These are phyloP conservation scores for Elaeis oleifera DNA, from an alignment of 202 grass and related monocot genomes.

Conservation along the genomic window DNA sequence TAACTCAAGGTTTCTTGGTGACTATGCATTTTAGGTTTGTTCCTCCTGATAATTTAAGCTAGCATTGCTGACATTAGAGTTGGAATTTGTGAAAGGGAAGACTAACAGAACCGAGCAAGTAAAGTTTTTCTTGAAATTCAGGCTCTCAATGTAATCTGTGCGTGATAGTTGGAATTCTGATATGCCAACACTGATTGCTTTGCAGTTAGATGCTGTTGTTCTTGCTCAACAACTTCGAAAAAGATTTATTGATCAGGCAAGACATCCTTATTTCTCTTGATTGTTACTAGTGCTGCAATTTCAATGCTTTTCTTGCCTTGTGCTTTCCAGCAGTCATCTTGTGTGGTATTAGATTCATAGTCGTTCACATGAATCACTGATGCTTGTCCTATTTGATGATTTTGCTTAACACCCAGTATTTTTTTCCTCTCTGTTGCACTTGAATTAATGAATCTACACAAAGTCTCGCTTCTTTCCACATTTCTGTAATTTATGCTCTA, in stretches of 20 bases:
- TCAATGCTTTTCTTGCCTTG: no score
- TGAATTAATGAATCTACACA: no score
- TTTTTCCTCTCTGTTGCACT: no score
- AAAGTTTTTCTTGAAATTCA: constrained; percentile 12
- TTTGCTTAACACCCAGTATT: no score
- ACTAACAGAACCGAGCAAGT: constrained; percentile 58
- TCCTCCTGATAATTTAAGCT: constrained; percentile 72
- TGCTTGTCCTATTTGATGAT: no score
- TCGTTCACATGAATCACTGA: no score
- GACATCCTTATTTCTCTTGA: no score
- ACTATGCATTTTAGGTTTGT: constrained; percentile 43
- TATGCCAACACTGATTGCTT: constrained; percentile 22
- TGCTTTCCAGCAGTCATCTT: no score
- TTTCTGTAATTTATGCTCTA: no score
- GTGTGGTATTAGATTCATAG: no score
- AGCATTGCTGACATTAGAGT: constrained; percentile 65
- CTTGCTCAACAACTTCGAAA: constrained; percentile 81
- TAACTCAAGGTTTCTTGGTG: constrained; percentile 3
- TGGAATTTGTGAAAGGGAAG: constrained; percentile 74
- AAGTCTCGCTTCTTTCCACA: no score
- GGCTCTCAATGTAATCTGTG: constrained; percentile 8
- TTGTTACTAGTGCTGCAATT: no score
- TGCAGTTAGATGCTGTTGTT: constrained; percentile 88
- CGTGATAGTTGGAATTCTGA: constrained; percentile 25
- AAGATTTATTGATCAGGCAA: constrained; percentile 83